Evolutionary conservation across 2,329 filamentous ascomycete genomes (phyloP).

Genomic region (Sarocladium strictum): DNA sequence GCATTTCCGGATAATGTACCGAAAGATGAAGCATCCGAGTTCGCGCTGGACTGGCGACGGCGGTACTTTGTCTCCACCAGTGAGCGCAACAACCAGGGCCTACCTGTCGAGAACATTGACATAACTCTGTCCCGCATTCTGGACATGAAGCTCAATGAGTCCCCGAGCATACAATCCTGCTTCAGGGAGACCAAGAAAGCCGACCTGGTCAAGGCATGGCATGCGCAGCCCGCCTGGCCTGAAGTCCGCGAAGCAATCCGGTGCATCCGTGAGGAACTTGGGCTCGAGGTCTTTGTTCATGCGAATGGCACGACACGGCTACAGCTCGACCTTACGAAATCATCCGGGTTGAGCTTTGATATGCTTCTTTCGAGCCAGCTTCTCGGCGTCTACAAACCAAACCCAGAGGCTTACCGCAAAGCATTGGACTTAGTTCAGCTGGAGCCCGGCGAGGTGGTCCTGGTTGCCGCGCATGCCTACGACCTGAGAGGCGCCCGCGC

Average conservation of each 20-base stretch:
- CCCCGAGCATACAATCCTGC: neutral
- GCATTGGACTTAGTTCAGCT: slow-evolving; percentile 37
- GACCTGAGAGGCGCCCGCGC: slow-evolving; percentile 42
- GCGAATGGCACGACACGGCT: slow-evolving; percentile 50
- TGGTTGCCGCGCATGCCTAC: slow-evolving; percentile 50
- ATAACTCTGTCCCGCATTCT: slow-evolving; percentile 38
- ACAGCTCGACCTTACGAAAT: slow-evolving; percentile 44
- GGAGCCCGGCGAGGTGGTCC: slow-evolving; percentile 38
- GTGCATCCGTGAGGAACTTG: slow-evolving; percentile 26
- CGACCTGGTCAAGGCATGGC: slow-evolving; percentile 35
- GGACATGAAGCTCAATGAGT: slow-evolving; percentile 25
- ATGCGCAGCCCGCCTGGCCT: slow-evolving; percentile 43
- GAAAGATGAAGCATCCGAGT: slow-evolving; percentile 23
- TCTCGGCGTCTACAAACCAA: slow-evolving; percentile 43
- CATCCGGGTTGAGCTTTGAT: slow-evolving; percentile 41
- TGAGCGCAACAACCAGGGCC: slow-evolving; percentile 25
- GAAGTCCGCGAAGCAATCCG: slow-evolving; percentile 39
- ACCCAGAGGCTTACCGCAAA: slow-evolving; percentile 37
- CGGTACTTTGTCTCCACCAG: slow-evolving; percentile 41
- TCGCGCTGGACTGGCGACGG: slow-evolving; percentile 46
- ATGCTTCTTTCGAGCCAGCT: slow-evolving; percentile 48
- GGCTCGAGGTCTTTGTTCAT: slow-evolving; percentile 40
- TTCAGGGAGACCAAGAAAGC: slow-evolving; percentile 13
- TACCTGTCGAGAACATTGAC: slow-evolving; percentile 44
- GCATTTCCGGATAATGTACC: slow-evolving; percentile 29